Evolutionary conservation across 108 stramenopile genomes (phyloP).

Genomic region (Cyclotella kingstonii): DNA sequence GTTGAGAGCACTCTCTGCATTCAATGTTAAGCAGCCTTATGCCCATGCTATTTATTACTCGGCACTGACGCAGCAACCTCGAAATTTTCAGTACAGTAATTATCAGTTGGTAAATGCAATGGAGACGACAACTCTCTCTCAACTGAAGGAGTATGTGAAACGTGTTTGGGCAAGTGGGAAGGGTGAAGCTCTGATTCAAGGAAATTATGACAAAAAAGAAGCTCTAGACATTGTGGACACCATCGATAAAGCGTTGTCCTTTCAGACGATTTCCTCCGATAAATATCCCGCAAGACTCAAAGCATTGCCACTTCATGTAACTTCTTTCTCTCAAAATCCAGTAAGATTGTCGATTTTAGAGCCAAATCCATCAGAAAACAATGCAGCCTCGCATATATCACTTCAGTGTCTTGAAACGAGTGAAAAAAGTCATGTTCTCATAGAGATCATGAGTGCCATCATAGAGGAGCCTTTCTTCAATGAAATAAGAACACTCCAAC

Average conservation of each 20-base stretch:
- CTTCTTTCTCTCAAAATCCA: slow-evolving; percentile 16
- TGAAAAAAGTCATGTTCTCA: slow-evolving; percentile 69
- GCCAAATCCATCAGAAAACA: slow-evolving; percentile 74
- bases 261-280: slow-evolving; percentile 58
- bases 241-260: slow-evolving; percentile 66
- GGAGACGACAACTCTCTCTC: slow-evolving; percentile 38
- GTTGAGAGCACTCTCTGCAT: slow-evolving; percentile 49
- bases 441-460: slow-evolving; percentile 69
- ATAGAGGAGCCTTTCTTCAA: slow-evolving; percentile 87
- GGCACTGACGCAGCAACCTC: slow-evolving; percentile 52
- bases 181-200: slow-evolving; percentile 77
- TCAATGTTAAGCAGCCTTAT: slow-evolving; percentile 83
- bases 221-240: slow-evolving; percentile 62
- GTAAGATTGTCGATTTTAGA: slow-evolving; percentile 59
- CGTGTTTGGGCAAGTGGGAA: slow-evolving; percentile 71
- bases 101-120: slow-evolving; percentile 53
- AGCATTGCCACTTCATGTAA: slow-evolving; percentile 62
- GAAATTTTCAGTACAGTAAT: slow-evolving; percentile 59
- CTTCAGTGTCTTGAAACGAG: slow-evolving; percentile 62
- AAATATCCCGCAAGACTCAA: slow-evolving; percentile 60
- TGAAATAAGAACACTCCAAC: slow-evolving; percentile 87
- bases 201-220: slow-evolving; percentile 73
- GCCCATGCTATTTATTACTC: slow-evolving; percentile 69
- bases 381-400: slow-evolving; percentile 68
- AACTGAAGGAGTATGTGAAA: slow-evolving; percentile 59